Percentiles rank a stretch among this genome's conserved stretches.
Conservation (phyloP, 192 early-diverging fungal genomes). For the Rhizoclosmatium globosum region DNA sequence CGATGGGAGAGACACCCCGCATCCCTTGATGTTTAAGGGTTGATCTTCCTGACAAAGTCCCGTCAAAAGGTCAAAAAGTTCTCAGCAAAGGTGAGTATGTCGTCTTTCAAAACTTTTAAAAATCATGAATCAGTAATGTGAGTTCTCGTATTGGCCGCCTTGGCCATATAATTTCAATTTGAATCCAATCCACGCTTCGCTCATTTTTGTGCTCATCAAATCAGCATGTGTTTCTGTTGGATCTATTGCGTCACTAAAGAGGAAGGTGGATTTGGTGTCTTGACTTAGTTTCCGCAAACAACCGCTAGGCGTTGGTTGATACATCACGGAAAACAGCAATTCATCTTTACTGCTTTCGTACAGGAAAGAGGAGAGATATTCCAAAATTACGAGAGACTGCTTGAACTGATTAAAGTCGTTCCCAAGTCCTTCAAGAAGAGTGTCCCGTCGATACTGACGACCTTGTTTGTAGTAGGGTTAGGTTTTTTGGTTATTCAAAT, state of each 20-base stretch:
- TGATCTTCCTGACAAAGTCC: too few species aligned
- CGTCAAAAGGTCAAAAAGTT: too few species aligned
- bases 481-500: too few species aligned
- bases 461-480: slow-evolving; percentile 14
- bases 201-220: slow-evolving; percentile 9
- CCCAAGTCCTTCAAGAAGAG: slow-evolving; percentile 5
- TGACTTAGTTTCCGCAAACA: background rate
- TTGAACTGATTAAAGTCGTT: background rate
- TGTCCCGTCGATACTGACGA: background rate
- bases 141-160: too few species aligned
- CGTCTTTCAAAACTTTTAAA: too few species aligned
- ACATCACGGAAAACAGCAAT: background rate
- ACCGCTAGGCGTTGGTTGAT: background rate
- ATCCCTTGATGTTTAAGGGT: too few species aligned
- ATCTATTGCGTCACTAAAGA: slow-evolving; percentile 23
- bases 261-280: background rate
- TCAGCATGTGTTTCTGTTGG: background rate
- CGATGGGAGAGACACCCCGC: too few species aligned
- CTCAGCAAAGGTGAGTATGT: too few species aligned
- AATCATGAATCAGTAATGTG: too few species aligned
- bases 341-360: slow-evolving; percentile 2
- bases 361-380: background rate
- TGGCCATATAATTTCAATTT: background rate
- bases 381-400: background rate
- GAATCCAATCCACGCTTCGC: slow-evolving; percentile 33